Evolutionary conservation across 1,139 yeast genomes (phyloP), one percentile per base, ranked within the genome.

Genomic region (Lodderomyces margitis): DNA sequence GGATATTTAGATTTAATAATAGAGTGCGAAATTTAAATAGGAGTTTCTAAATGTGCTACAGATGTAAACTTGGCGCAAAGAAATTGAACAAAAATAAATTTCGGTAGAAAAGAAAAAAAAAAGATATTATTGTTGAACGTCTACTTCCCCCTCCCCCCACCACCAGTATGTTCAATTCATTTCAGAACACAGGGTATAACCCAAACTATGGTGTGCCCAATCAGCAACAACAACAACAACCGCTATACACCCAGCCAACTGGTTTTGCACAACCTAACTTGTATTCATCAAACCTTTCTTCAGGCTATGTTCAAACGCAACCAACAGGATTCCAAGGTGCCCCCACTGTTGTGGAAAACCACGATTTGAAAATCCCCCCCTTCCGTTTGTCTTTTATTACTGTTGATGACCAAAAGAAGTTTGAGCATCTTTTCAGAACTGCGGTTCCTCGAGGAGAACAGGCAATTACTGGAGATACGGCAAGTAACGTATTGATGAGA

Each of bases 381-480:
- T 82, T 83, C 46, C 75, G 97, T 50, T 72, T 92, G 43, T 83
- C 96, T 9, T 92, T 92, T 57, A 79, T 92, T 50, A 81, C 95
- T 3, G 83, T 86, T 15, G 80, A 80, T 33, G 98, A 89, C 60
- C 98, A 92, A 66, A 74, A 75, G 46, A 85, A 87, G 61, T 92
- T 87, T 57, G 95, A 87, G 59, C 81, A 81, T 53, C 70, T 92
- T 50, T 92, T 91, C 59, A 68, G 89, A 48, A 76, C 87, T 5
- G 83, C 87, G 5, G 87, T 88, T 27, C 78, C 86, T n/a, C 69
- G 75, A 28, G 87, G 91, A 16, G 94, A 89, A 42, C 83, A 74
- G 52, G 78, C 96, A 5, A 77, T 89, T 44, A 70, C 79, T 30
- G 95, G 95, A 3, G 86, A 82, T 38, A 68, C 83, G 9, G 95